Evolutionary conservation across 2,329 filamentous ascomycete genomes (phyloP).

Genomic region (Drechmeria coniospora): DNA sequence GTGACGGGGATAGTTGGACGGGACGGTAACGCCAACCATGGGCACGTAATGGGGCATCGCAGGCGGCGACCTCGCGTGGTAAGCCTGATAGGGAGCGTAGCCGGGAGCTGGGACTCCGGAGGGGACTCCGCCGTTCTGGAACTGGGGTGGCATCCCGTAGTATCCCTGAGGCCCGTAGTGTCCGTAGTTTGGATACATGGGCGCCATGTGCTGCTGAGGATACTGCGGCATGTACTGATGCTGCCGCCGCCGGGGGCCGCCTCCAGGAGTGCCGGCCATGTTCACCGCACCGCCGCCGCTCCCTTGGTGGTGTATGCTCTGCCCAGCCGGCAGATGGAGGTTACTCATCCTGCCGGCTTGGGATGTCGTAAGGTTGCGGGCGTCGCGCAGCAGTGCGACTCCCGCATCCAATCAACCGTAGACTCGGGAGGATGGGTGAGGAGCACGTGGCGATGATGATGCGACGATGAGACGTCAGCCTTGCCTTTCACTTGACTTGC

Average conservation of each 20-base stretch:
- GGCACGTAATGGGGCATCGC: constrained; percentile 40
- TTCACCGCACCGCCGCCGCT: constrained; percentile 19
- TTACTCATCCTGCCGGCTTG: constrained; percentile 64
- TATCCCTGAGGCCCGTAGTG: constrained; percentile 29
- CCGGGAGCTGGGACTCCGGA: constrained; percentile 27
- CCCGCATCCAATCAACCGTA: constrained; percentile 11
- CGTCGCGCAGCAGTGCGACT: constrained; percentile 19
- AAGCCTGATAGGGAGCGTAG: constrained; percentile 34
- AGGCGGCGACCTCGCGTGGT: constrained; percentile 30
- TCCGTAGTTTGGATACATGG: constrained; percentile 36
- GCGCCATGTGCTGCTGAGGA: constrained; percentile 24
- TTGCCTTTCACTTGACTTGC: too few species aligned
- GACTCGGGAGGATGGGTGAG: constrained; percentile 3
- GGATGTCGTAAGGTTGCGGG: constrained; percentile 23
- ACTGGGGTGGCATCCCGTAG: constrained; percentile 43
- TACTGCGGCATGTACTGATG: constrained; percentile 23
- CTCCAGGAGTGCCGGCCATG: constrained; percentile 19
- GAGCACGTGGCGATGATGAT: not conserved
- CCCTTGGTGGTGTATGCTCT: constrained; percentile 32
- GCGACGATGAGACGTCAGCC: not conserved
- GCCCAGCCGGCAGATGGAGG: constrained; percentile 64
- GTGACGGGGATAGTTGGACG: constrained; percentile 32
- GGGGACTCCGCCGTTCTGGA: constrained; percentile 36
- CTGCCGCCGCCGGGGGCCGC: constrained; percentile 21
- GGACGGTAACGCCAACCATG: constrained; percentile 30